phyloP scores from a whole-genome alignment of 2,329 filamentous ascomycete genomes.

The Elsinoe australis region DNA sequence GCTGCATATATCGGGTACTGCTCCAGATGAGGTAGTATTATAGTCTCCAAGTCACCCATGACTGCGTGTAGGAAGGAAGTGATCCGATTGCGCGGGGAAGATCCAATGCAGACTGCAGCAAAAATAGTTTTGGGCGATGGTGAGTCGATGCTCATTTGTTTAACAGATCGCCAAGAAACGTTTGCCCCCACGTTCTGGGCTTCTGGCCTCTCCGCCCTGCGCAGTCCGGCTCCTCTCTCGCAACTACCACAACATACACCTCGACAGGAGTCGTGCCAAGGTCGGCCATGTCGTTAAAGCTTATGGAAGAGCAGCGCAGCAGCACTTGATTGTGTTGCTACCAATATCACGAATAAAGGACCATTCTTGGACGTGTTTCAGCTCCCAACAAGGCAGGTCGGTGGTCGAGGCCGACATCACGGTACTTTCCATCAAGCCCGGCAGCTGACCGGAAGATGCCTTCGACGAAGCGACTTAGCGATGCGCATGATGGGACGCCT shows the following conservation, averaged over 20 bases:
- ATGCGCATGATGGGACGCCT: constrained; percentile 20
- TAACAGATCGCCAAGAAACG: no score
- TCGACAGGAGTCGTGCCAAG: constrained; percentile 6
- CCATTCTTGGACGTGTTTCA: constrained; percentile 5
- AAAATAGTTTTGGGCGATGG: no score
- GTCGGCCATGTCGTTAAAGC: background rate
- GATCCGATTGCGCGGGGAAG: no score
- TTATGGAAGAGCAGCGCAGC: background rate
- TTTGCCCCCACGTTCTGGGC: no score
- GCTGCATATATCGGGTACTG: constrained; percentile 61
- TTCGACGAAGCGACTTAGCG: constrained; percentile 24
- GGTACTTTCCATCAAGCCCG: constrained; percentile 21
- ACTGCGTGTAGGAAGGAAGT: no score
- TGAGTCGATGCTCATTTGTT: no score
- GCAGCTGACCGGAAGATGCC: constrained; percentile 23
- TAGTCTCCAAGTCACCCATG: constrained; percentile 54
- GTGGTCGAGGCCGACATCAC: constrained; percentile 12
- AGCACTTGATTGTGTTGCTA: constrained; percentile 7
- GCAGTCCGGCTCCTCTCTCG: background rate
- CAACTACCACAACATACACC: constrained; percentile 2
- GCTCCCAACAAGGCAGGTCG: constrained; percentile 10
- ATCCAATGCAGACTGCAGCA: no score
- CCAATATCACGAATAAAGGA: background rate
- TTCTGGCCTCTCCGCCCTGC: background rate
- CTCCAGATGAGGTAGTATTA: constrained; percentile 70